Conservation (phyloP, 352 stramenopile species). For the Phytophthora sp. region DNA sequence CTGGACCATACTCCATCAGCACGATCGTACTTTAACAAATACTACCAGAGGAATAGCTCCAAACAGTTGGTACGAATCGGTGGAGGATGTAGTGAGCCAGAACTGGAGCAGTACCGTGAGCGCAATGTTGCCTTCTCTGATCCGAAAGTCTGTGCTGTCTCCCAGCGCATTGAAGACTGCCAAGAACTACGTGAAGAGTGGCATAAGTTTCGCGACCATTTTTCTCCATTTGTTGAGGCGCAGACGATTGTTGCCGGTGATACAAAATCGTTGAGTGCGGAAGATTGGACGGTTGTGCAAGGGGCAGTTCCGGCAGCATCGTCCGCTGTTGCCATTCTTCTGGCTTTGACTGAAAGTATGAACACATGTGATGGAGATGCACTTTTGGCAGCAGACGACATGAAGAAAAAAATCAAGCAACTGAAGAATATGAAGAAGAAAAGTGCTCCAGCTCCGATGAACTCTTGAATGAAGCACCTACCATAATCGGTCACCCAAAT, state of each 20-base stretch:
- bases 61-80: slow-evolving; percentile 69
- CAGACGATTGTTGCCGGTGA: slow-evolving; percentile 16
- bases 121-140: slow-evolving; percentile 39
- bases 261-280: neutral
- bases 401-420: slow-evolving; percentile 8
- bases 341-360: slow-evolving; percentile 10
- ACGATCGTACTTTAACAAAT: slow-evolving; percentile 22
- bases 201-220: slow-evolving; percentile 41
- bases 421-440: neutral
- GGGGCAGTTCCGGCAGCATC: slow-evolving; percentile 31
- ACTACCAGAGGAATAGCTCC: slow-evolving; percentile 33
- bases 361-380: neutral
- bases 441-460: no score
- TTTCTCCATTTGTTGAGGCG: slow-evolving; percentile 35
- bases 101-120: slow-evolving; percentile 52
- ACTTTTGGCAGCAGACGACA: neutral
- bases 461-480: no score
- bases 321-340: slow-evolving; percentile 16
- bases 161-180: slow-evolving; percentile 34
- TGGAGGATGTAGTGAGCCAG: slow-evolving; percentile 66
- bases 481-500: no score
- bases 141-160: slow-evolving; percentile 28
- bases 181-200: slow-evolving; percentile 41
- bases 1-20: slow-evolving; percentile 25
- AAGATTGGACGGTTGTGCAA: slow-evolving; percentile 31